Evolutionary conservation across 441 rosid genomes (phyloP).

Genomic region (Pelargonium myrrhifolium): DNA sequence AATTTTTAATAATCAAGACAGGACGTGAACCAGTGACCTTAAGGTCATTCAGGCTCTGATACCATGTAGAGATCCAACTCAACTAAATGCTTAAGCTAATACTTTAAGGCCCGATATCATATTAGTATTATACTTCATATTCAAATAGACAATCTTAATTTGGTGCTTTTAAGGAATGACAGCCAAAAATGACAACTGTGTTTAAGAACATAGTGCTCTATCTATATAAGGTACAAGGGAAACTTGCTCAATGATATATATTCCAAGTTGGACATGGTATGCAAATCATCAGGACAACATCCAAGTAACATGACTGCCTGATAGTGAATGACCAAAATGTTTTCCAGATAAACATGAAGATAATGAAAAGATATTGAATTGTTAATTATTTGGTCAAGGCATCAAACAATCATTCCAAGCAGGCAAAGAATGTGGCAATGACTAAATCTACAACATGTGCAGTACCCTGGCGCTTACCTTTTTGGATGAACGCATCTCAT

Average conservation of each 20-base stretch:
- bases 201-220: background rate
- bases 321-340: background rate
- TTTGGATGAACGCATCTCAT: constrained; percentile 90
- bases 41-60: background rate
- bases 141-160: background rate
- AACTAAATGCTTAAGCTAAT: too few species aligned
- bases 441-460: constrained; percentile 8
- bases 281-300: background rate
- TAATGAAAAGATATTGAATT: background rate
- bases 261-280: background rate
- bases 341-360: background rate
- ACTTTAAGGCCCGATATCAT: too few species aligned
- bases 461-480: constrained; percentile 41
- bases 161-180: background rate
- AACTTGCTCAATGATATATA: too few species aligned
- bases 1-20: too few species aligned
- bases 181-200: background rate
- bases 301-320: background rate
- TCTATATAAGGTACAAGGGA: too few species aligned
- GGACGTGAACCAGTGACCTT: too few species aligned
- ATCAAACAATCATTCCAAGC: background rate
- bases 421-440: background rate
- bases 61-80: too few species aligned
- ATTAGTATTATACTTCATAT: background rate
- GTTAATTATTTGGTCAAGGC: background rate